Percentiles rank a stretch among this genome's conserved stretches.
Evolutionary conservation across 2,329 filamentous ascomycete species (phyloP).

Genomic region (Alternaria metachromatica): DNA sequence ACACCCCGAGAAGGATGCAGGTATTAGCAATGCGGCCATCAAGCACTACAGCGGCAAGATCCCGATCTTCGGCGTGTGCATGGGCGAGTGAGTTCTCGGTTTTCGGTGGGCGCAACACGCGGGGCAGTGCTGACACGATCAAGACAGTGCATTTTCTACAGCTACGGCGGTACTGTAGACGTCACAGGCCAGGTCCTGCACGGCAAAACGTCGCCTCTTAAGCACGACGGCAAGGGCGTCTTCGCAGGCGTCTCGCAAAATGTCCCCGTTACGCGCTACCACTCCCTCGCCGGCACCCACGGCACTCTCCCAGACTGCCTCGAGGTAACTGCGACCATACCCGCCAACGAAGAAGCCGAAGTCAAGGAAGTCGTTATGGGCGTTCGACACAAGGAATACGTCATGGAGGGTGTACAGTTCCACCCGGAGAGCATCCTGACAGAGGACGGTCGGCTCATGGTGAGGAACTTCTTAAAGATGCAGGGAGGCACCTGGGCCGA

Average conservation of each 20-base stretch:
- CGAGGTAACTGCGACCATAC: conserved; percentile 89
- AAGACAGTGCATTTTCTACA: conserved; percentile 93
- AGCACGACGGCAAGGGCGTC: conserved; percentile 90
- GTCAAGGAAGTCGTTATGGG: conserved; percentile 93
- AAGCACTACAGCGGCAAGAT: conserved; percentile 92
- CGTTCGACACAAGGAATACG: conserved; percentile 87
- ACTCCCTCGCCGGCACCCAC: conserved; percentile 92
- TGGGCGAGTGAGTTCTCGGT: conserved; percentile 78
- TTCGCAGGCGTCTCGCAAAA: conserved; percentile 81
- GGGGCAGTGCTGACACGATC: conserved; percentile 3
- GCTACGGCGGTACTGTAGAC: conserved; percentile 88
- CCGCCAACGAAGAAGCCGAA: conserved; percentile 71
- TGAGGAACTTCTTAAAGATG: conserved; percentile 89
- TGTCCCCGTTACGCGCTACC: conserved; percentile 90
- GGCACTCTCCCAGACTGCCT: conserved; percentile 83
- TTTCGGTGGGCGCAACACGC: neutral
- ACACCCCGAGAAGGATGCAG: conserved; percentile 89
- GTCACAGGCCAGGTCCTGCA: conserved; percentile 96
- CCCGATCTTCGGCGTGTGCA: conserved; percentile 95
- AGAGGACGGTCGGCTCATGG: conserved; percentile 84
- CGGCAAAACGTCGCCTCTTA: conserved; percentile 91
- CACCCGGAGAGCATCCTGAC: conserved; percentile 97
- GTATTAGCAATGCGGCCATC: conserved; percentile 91
- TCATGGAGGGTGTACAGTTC: conserved; percentile 96
- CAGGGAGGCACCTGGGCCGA: conserved; percentile 91